Percentiles rank a stretch among this genome's conserved stretches.
Evolutionary conservation across 1,284 basidiomycete genomes (phyloP).

Genomic region (Apiotrichum brassicae): DNA sequence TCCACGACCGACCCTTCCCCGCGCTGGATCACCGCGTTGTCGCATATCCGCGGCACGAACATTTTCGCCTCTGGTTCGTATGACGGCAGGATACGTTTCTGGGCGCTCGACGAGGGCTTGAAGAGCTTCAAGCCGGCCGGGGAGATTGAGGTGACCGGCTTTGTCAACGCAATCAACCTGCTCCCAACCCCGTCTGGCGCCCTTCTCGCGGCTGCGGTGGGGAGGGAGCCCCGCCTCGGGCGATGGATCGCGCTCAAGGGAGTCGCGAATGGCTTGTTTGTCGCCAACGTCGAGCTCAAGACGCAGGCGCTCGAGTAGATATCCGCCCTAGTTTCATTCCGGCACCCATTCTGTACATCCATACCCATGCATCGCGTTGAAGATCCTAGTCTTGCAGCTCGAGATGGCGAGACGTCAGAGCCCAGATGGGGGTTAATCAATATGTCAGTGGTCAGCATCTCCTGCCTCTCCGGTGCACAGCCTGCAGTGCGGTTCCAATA

Average conservation of each 20-base stretch:
- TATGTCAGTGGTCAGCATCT: no score
- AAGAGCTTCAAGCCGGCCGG: slow-evolving; percentile 60
- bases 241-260: slow-evolving; percentile 75
- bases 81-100: slow-evolving; percentile 81
- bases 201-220: slow-evolving; percentile 68
- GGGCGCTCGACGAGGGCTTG: slow-evolving; percentile 72
- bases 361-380: slow-evolving; percentile 6
- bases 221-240: slow-evolving; percentile 81
- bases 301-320: neutral
- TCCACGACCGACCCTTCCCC: slow-evolving; percentile 51
- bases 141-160: slow-evolving; percentile 62
- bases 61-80: slow-evolving; percentile 89
- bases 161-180: slow-evolving; percentile 86
- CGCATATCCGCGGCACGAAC: slow-evolving; percentile 78
- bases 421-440: no score
- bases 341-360: neutral
- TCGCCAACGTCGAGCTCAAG: slow-evolving; percentile 49
- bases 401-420: no score
- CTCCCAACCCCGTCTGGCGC: slow-evolving; percentile 46
- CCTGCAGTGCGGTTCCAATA: no score
- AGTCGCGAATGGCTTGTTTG: slow-evolving; percentile 65
- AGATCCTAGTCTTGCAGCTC: neutral
- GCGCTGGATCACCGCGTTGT: slow-evolving; percentile 84
- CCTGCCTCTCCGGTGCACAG: no score
- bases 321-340: neutral